Evolutionary conservation across 2,329 filamentous ascomycete species (phyloP).

Genomic region (Fusarium beomiforme): DNA sequence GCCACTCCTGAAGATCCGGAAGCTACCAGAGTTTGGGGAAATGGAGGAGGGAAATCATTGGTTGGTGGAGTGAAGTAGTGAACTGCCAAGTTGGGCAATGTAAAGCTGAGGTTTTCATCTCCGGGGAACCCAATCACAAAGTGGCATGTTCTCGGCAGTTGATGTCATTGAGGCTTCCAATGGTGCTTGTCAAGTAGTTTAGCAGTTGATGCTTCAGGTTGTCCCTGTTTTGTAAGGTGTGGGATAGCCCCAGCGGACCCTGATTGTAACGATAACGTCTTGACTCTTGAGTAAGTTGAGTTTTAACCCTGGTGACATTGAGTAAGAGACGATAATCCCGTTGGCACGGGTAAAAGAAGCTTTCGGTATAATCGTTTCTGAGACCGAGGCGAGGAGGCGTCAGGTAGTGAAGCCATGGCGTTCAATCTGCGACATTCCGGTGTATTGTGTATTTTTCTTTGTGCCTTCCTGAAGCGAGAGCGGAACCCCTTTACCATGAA

Average conservation of each 20-base stretch:
- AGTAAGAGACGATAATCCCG: neutral
- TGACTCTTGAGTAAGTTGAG: too few species aligned
- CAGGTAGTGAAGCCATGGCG: conserved; percentile 31
- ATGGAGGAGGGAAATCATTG: conserved; percentile 15
- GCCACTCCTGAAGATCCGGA: conserved; percentile 43
- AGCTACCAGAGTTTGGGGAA: conserved; percentile 39
- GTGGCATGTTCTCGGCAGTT: conserved; percentile 17
- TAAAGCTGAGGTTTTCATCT: conserved; percentile 15
- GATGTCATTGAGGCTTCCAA: conserved; percentile 8
- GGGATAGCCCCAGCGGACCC: neutral
- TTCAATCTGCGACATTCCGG: conserved; percentile 24
- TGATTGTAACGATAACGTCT: neutral
- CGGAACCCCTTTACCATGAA: conserved; percentile 1
- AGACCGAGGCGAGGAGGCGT: neutral
- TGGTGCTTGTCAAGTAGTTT: neutral
- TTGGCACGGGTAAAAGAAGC: conserved; percentile 7
- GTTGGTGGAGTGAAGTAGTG: neutral
- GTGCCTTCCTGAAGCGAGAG: neutral
- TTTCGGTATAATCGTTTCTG: conserved; percentile 9
- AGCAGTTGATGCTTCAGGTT: neutral
- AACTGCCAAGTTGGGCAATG: neutral
- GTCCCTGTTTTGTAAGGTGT: neutral
- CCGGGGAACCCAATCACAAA: conserved; percentile 9
- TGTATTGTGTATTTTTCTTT: conserved; percentile 7
- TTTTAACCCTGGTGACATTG: neutral